Percentiles rank a stretch among this genome's conserved stretches.
These are phyloP conservation scores for Nakataea oryzae DNA, from an alignment of 2,329 filamentous ascomycete species.

Conservation along the genomic window DNA sequence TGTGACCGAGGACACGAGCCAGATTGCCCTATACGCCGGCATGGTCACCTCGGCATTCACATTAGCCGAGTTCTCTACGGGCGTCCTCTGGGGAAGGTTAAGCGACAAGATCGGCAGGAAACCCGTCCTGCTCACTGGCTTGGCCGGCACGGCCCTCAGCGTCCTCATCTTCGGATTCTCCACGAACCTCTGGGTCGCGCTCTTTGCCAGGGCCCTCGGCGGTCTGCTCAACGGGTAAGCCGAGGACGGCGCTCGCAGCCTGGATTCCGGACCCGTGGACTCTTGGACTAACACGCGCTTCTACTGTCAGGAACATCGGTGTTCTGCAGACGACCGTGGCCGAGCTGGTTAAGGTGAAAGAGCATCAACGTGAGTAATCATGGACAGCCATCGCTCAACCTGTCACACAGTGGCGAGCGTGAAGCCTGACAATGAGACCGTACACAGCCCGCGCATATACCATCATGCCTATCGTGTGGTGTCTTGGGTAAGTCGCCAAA, in stretches of 20 bases:
- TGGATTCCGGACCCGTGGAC: too few species aligned
- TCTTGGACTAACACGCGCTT: conserved; percentile 8
- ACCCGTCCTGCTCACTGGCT: conserved; percentile 79
- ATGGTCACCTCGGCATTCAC: conserved; percentile 96
- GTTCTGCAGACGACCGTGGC: conserved; percentile 92
- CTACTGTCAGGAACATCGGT: conserved; percentile 71
- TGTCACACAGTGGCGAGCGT: neutral
- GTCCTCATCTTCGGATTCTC: conserved; percentile 91
- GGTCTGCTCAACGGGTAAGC: conserved; percentile 81
- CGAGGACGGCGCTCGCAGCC: conserved; percentile 5
- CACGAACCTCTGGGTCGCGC: conserved; percentile 67
- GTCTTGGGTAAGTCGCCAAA: conserved; percentile 58
- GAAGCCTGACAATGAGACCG: conserved; percentile 5
- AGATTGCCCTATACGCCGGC: conserved; percentile 86
- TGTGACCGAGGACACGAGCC: conserved; percentile 65
- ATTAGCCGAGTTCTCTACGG: conserved; percentile 87
- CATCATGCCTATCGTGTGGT: conserved; percentile 98
- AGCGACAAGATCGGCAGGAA: conserved; percentile 91
- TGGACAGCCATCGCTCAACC: conserved; percentile 5
- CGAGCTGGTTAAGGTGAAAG: conserved; percentile 84
- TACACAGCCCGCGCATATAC: conserved; percentile 74
- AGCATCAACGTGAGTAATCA: conserved; percentile 72
- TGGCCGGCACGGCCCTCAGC: conserved; percentile 83
- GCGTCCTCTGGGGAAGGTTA: conserved; percentile 84
- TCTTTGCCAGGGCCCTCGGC: conserved; percentile 80